These are phyloP conservation scores for Heterobasidion parviporum DNA, from an alignment of 1,284 basidiomycete genomes.

Conservation along the genomic window DNA sequence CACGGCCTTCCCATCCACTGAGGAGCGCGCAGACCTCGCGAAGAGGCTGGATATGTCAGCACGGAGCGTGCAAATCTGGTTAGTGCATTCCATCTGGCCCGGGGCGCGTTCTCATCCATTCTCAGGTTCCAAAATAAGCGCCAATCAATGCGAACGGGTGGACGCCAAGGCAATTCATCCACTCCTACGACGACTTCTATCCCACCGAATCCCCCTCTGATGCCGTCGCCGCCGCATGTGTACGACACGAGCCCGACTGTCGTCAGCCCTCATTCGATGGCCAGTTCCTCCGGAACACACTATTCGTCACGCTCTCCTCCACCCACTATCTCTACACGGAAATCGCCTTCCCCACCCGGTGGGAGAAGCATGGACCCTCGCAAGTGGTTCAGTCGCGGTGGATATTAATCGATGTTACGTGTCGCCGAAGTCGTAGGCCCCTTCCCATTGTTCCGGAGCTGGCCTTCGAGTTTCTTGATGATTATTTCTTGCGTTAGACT, in stretches of 20 bases:
- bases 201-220: slow-evolving; percentile 24
- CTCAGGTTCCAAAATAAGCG: slow-evolving; percentile 79
- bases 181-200: slow-evolving; percentile 32
- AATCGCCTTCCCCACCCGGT: slow-evolving; percentile 3
- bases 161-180: slow-evolving; percentile 45
- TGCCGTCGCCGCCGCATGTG: slow-evolving; percentile 5
- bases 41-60: slow-evolving; percentile 74
- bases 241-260: slow-evolving; percentile 1
- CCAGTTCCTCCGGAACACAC: background rate
- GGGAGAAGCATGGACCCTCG: slow-evolving; percentile 5
- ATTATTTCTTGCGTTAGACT: background rate
- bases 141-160: slow-evolving; percentile 70
- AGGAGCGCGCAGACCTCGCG: slow-evolving; percentile 70
- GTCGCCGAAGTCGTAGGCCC: background rate
- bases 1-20: slow-evolving; percentile 78
- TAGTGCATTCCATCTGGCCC: slow-evolving; percentile 14
- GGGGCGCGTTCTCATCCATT: slow-evolving; percentile 7
- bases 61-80: slow-evolving; percentile 82
- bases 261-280: slow-evolving; percentile 6
- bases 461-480: background rate
- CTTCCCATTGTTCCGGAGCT: background rate
- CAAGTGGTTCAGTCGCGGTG: background rate
- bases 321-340: slow-evolving; percentile 2
- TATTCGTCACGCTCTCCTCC: slow-evolving; percentile 11
- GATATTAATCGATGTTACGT: slow-evolving; percentile 3